Evolutionary conservation across 106 monocot genomes (phyloP).

Genomic region (Dendrobium huoshanense): DNA sequence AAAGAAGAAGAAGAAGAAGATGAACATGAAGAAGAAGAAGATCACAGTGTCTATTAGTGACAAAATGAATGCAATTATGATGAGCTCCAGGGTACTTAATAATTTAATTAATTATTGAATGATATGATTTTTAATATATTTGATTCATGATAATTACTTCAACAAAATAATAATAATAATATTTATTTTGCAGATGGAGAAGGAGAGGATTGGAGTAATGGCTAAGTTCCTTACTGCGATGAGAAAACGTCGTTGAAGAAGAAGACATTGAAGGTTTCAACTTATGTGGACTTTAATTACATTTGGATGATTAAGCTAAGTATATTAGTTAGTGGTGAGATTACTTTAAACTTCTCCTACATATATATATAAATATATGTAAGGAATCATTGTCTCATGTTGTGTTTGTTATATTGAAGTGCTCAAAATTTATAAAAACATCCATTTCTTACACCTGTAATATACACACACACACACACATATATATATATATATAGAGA

Average conservation of each 20-base stretch:
- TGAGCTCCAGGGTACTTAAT: slow-evolving; percentile 1
- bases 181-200: slow-evolving; percentile 1
- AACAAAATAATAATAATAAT: neutral
- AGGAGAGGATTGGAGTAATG: slow-evolving; percentile 6
- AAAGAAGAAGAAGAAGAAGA: neutral
- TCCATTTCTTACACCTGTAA: no score
- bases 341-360: neutral
- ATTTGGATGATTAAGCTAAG: neutral
- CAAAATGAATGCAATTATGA: slow-evolving; percentile 8
- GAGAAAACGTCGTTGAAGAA: neutral
- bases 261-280: neutral
- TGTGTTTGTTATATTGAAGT: no score
- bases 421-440: no score
- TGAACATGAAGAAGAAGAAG: neutral
- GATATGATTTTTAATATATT: neutral
- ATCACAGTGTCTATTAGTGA: neutral
- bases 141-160: neutral
- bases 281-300: neutral
- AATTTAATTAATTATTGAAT: neutral
- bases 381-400: no score
- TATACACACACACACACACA: no score
- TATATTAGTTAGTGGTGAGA: neutral
- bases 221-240: neutral
- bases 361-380: neutral
- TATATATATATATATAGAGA: no score